A percentile compares a stretch with the other conserved stretches of the same genome.
phyloP scores from a whole-genome alignment of 202 grass and related monocot genomes.

The Digitaria exilis region DNA sequence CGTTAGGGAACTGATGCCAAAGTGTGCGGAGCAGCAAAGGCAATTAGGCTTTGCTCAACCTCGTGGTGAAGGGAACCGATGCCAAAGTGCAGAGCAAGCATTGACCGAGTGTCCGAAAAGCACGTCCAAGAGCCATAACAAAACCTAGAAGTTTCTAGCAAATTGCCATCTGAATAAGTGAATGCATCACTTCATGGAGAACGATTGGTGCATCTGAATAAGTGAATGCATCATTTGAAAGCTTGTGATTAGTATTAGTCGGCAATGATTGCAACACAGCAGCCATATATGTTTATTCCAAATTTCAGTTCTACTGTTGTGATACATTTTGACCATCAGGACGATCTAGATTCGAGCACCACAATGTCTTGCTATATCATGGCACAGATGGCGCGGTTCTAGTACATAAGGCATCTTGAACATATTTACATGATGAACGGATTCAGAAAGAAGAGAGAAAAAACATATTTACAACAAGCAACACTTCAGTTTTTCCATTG shows the following conservation, averaged over 20 bases:
- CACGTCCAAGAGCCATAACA: background rate
- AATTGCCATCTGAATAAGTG: background rate
- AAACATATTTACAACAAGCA: constrained; percentile 36
- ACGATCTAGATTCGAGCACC: constrained; percentile 14
- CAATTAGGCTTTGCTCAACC: background rate
- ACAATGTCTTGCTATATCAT: constrained; percentile 14
- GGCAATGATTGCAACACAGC: background rate
- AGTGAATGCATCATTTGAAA: background rate
- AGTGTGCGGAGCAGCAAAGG: constrained; percentile 12
- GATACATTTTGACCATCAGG: background rate
- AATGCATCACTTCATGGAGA: background rate
- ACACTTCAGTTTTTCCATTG: background rate
- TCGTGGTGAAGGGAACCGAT: constrained; percentile 4
- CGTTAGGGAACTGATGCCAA: constrained; percentile 39
- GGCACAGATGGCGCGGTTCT: background rate
- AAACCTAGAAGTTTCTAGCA: background rate
- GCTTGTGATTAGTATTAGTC: background rate
- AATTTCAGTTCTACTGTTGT: background rate
- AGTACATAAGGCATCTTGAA: background rate
- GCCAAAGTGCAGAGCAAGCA: constrained; percentile 17
- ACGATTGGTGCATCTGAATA: background rate
- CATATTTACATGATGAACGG: constrained; percentile 36
- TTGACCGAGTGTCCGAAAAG: background rate
- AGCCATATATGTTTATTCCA: background rate
- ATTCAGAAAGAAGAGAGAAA: constrained; percentile 16